Conservation (phyloP, 2,329 filamentous ascomycete species). For the Xylaria digitata region DNA sequence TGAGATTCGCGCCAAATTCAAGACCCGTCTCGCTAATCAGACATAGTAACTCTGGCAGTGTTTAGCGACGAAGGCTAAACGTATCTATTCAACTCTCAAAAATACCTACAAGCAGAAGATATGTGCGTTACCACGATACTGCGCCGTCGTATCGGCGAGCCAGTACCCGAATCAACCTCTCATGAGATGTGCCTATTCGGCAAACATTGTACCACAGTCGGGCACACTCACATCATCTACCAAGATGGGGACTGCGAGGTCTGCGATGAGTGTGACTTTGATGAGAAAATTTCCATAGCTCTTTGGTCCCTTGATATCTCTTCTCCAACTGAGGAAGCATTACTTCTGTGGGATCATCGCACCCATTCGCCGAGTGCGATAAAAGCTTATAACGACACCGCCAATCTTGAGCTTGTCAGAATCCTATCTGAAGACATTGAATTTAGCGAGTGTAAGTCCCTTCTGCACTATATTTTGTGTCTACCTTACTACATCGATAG, state of each 20-base stretch:
- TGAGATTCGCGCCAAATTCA: neutral
- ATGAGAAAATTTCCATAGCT: neutral
- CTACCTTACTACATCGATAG: conserved; percentile 8
- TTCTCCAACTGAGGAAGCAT: neutral
- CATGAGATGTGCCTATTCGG: conserved; percentile 9
- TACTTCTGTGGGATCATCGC: neutral
- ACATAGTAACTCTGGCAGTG: neutral
- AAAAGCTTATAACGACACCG: neutral
- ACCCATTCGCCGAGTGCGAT: neutral
- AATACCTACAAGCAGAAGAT: neutral
- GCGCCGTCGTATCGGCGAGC: neutral
- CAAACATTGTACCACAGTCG: neutral
- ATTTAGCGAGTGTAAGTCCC: neutral
- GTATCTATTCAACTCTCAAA: neutral
- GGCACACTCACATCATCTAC: conserved; percentile 4
- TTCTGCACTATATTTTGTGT: conserved; percentile 18
- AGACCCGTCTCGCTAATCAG: neutral
- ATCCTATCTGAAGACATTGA: neutral
- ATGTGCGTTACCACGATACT: conserved; percentile 21
- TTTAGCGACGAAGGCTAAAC: neutral
- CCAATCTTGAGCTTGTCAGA: neutral
- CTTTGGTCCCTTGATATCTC: neutral
- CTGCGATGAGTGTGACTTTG: neutral
- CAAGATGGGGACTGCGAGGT: neutral
- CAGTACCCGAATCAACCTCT: neutral